These are phyloP conservation scores for Uronychia binucleata DNA, from an alignment of 73 alveolate genomes.

Conservation along the genomic window DNA sequence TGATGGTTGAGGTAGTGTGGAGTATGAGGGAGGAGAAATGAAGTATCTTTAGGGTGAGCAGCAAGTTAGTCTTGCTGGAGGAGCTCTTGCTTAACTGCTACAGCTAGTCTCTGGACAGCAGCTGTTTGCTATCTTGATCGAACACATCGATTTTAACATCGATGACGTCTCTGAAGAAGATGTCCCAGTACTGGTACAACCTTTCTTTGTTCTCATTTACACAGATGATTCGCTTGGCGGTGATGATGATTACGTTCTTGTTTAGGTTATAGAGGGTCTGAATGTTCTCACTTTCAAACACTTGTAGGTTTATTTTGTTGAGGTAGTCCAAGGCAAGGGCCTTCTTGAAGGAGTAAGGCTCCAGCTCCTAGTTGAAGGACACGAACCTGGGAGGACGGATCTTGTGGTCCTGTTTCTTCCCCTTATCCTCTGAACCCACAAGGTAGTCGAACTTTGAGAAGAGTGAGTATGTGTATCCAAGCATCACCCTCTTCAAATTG, in stretches of 20 bases:
- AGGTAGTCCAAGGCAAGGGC: constrained; percentile 30
- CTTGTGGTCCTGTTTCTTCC: not conserved
- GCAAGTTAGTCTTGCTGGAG: too few relatives aligned
- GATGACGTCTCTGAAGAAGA: constrained; percentile 25
- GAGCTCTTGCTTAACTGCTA: too few relatives aligned
- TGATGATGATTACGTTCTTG: constrained; percentile 17
- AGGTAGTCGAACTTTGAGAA: not conserved
- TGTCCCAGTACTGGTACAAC: constrained; percentile 30
- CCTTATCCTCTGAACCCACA: constrained; percentile 4
- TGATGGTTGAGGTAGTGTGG: constrained; percentile 9
- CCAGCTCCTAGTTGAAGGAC: constrained; percentile 41
- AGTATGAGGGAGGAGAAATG: too few relatives aligned
- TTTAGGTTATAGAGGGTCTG: constrained; percentile 11
- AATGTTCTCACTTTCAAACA: constrained; percentile 10
- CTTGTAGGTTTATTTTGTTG: constrained; percentile 30
- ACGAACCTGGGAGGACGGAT: constrained; percentile 52
- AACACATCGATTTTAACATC: constrained; percentile 6
- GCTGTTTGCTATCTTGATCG: not conserved
- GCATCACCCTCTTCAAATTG: not conserved
- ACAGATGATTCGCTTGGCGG: constrained; percentile 43
- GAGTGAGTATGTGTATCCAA: not conserved
- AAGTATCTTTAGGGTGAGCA: too few relatives aligned
- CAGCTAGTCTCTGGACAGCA: not conserved
- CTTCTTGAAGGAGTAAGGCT: constrained; percentile 20
- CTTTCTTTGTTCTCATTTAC: constrained; percentile 16